Evolutionary conservation across 2,329 filamentous ascomycete genomes (phyloP).

Genomic region (Ambrosiella cleistominuta): DNA sequence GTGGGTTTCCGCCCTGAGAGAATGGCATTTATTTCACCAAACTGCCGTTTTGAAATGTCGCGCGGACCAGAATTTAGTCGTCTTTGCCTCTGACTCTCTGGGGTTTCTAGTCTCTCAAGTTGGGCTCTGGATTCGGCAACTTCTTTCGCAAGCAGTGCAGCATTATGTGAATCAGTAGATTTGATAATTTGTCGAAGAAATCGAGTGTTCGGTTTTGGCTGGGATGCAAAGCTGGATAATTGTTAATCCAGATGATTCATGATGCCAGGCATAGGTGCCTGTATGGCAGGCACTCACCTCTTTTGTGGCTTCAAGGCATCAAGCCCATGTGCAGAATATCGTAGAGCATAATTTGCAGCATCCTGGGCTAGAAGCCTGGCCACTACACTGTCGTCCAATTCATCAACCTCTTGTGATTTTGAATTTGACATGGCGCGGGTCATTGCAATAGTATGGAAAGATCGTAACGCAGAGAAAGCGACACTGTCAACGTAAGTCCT

Average conservation of each 20-base stretch:
- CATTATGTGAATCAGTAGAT: constrained; percentile 78
- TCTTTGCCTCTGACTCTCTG: constrained; percentile 27
- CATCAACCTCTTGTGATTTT: constrained; percentile 11
- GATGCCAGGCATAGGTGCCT: background rate
- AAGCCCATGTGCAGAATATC: constrained; percentile 58
- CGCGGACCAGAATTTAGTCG: constrained; percentile 18
- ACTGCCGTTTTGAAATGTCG: constrained; percentile 30
- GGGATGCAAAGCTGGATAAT: constrained; percentile 8
- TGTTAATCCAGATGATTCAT: constrained; percentile 13
- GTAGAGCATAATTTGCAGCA: constrained; percentile 53
- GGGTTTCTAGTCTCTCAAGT: constrained; percentile 41
- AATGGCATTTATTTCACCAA: constrained; percentile 43
- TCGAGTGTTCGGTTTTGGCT: constrained; percentile 73
- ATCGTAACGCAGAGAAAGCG: too few species aligned
- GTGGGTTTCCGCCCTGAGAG: constrained; percentile 20
- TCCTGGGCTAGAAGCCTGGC: constrained; percentile 65
- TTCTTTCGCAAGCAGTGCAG: constrained; percentile 68
- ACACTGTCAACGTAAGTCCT: too few species aligned
- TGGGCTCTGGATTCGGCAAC: constrained; percentile 59
- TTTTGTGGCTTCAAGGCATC: constrained; percentile 39
- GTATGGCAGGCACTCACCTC: constrained; percentile 24
- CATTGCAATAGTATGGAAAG: background rate
- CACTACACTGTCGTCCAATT: constrained; percentile 61
- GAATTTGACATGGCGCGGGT: constrained; percentile 16
- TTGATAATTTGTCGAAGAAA: constrained; percentile 80